A percentile compares a stretch with the other conserved stretches of the same genome.
Conservation (phyloP, 148 eudicot species). For the Suaeda aralocaspica region DNA sequence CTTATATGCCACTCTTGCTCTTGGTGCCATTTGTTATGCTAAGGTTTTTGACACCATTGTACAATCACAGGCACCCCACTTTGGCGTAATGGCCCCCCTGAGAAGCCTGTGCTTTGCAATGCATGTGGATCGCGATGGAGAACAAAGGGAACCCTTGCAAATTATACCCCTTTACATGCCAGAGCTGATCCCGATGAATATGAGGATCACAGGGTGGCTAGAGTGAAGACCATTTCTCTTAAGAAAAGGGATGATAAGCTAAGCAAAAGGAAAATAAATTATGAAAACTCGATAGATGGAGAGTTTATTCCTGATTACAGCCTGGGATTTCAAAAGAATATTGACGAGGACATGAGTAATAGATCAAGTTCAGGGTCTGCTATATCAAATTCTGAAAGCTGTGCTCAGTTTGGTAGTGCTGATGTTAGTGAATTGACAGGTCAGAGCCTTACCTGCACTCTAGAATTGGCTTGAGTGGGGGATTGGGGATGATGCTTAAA, state of each 20-base stretch:
- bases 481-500: slow-evolving; percentile 6
- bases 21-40: slow-evolving; percentile 4
- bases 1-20: background rate
- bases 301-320: slow-evolving; percentile 33
- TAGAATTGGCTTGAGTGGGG: slow-evolving; percentile 5
- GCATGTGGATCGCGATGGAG: slow-evolving; percentile 99
- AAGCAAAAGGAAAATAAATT: slow-evolving; percentile 60
- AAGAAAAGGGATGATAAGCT: slow-evolving; percentile 64
- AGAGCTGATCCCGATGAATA: slow-evolving; percentile 63
- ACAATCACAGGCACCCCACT: slow-evolving; percentile 82
- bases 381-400: slow-evolving; percentile 89
- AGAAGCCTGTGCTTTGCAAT: slow-evolving; percentile 95
- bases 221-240: slow-evolving; percentile 51
- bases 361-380: slow-evolving; percentile 99
- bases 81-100: slow-evolving; percentile 99
- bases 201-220: slow-evolving; percentile 57
- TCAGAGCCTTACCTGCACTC: slow-evolving; percentile 31
- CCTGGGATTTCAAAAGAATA: slow-evolving; percentile 42
- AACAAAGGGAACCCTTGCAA: slow-evolving; percentile 87
- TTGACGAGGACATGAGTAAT: slow-evolving; percentile 87
- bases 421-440: slow-evolving; percentile 96
- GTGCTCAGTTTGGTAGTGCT: slow-evolving; percentile 68
- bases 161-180: slow-evolving; percentile 91
- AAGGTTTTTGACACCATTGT: slow-evolving; percentile 20
- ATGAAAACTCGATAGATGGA: slow-evolving; percentile 36